Evolutionary conservation across 257 asterid genomes (phyloP).

Genomic region (Eustoma russellianum): DNA sequence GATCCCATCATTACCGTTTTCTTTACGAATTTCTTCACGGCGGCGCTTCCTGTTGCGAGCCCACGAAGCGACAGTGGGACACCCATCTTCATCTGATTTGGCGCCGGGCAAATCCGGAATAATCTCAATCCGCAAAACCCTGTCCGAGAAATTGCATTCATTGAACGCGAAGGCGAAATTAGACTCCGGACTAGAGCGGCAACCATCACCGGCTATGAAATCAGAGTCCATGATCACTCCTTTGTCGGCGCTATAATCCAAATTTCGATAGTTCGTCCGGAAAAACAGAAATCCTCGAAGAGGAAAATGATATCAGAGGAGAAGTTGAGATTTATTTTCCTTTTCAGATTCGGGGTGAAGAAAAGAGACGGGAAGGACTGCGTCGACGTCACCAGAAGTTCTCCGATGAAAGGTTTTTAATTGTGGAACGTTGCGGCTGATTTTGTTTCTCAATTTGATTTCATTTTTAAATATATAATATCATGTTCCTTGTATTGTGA

Average conservation of each 20-base stretch:
- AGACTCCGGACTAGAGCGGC: constrained; percentile 16
- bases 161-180: constrained; percentile 67
- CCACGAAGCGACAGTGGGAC: constrained; percentile 38
- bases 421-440: neutral
- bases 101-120: constrained; percentile 35
- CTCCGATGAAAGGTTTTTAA: neutral
- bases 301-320: too few species aligned
- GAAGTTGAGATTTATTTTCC: neutral
- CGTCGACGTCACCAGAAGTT: neutral
- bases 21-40: constrained; percentile 42
- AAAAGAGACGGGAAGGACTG: neutral
- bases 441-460: too few species aligned
- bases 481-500: too few species aligned
- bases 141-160: constrained; percentile 68
- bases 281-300: neutral
- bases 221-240: constrained; percentile 22
- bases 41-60: constrained; percentile 69
- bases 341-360: neutral
- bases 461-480: too few species aligned
- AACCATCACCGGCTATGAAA: constrained; percentile 14
- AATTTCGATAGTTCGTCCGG: constrained; percentile 11
- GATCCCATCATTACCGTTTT: constrained; percentile 24
- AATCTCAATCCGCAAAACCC: constrained; percentile 60
- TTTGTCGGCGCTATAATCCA: constrained; percentile 16
- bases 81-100: constrained; percentile 34